Base-by-base conservation (phyloP, 257 asterid species). In the Jasminum sambac region DNA sequence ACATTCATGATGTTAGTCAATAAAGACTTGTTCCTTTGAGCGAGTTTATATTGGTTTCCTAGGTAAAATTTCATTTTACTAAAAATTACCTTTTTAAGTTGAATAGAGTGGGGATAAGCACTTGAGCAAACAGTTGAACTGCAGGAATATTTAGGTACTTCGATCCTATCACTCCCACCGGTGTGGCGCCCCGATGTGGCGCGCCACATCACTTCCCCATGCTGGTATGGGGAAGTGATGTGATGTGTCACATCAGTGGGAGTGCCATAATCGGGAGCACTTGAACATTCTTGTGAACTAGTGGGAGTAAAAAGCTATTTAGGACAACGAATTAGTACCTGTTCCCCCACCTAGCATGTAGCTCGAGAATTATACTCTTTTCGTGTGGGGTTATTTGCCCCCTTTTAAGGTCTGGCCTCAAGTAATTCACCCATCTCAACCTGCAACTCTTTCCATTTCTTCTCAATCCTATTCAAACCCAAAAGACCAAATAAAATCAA, bases 381-480 rank as follows among this genome's bases (percentile, higher is more conserved):
- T 92, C 98, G 52, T 87, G 73, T 43, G 98, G 95, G 52, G 96
- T 92, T 25, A 92, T 92, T 78, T 92, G 95, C 0, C 96, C 96
- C 72, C 84, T 92, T 84, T 92, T 92, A n/a, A 92, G 84, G 70
- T 90, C 98, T 37, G 98, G 98, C 88, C 96, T 86, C 87, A 92
- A 70, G 81, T 92, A 92, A 79, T 92, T 92, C 68, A 92, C 96
- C 98, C 98, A 92, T 82, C 98, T 88, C 73, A 92, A 61, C 77
- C 98, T 84, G 66, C 98, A 92, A 36, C 98, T 92, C 52, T 92
- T 92, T 11, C 96, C 98, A 78, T 92, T 92, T 74, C 98, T 92
- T 75, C 84, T 90, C 85, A 92, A 64, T 57, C 98, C 96, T 92
- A 74, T 71, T 37, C 52, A 37, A 37, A 17, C 26, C 52, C 7